Evolutionary conservation across 2,329 filamentous ascomycete genomes (phyloP).

Genomic region (Colletotrichum coccodes): DNA sequence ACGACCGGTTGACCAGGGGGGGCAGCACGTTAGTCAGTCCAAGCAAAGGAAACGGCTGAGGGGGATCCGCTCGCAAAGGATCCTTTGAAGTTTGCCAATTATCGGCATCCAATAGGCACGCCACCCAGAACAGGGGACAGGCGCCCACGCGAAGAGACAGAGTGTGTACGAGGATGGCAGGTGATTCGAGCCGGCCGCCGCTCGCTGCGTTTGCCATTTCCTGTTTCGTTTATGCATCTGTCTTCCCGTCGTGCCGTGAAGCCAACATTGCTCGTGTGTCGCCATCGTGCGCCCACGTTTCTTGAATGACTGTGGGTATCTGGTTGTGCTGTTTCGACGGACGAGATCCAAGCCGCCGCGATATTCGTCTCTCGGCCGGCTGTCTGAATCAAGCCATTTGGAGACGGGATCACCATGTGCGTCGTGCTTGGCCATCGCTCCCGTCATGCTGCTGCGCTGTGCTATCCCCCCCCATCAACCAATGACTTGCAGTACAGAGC

Average conservation of each 20-base stretch:
- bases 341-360: background rate
- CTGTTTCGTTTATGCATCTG: constrained; percentile 12
- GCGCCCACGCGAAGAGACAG: constrained; percentile 1
- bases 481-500: constrained; percentile 24
- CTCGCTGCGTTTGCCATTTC: constrained; percentile 3
- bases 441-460: background rate
- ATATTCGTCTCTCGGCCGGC: constrained; percentile 25
- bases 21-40: constrained; percentile 1
- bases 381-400: constrained; percentile 16
- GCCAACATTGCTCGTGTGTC: background rate
- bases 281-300: background rate
- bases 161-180: constrained; percentile 12
- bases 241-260: background rate
- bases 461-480: background rate
- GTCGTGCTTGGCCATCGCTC: constrained; percentile 8
- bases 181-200: constrained; percentile 19
- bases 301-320: background rate
- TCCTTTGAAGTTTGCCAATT: constrained; percentile 24
- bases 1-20: constrained; percentile 5
- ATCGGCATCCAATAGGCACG: constrained; percentile 14
- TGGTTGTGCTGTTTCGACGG: constrained; percentile 8
- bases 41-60: constrained; percentile 11
- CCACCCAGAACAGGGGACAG: background rate
- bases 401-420: constrained; percentile 23
- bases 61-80: constrained; percentile 23